phyloP scores from a whole-genome alignment of 192 early-diverging fungal species.

The Rhizoclosmatium sp. region DNA sequence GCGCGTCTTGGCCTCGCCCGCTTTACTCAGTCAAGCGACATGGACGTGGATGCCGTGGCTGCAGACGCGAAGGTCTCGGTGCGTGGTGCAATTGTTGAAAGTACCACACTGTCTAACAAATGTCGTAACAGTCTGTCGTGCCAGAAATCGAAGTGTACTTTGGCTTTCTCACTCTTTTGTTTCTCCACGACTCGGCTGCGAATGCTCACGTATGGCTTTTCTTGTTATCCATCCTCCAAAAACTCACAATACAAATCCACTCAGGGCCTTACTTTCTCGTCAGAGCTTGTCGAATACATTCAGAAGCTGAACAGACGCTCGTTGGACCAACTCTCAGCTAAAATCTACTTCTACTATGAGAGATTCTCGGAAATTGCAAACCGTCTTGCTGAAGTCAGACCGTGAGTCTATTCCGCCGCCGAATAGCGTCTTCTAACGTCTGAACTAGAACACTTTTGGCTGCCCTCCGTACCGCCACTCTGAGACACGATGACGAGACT shows the following conservation, averaged over 20 bases:
- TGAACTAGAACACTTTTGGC: constrained; percentile 72
- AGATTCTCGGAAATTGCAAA: constrained; percentile 86
- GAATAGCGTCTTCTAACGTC: not conserved
- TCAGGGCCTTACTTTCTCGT: constrained; percentile 75
- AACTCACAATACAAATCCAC: not conserved
- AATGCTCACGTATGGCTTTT: constrained; percentile 2
- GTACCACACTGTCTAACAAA: not conserved
- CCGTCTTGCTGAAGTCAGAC: constrained; percentile 76
- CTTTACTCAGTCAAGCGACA: not conserved
- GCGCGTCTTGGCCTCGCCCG: not conserved
- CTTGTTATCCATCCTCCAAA: constrained; percentile 1
- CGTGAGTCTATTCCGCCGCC: constrained; percentile 51
- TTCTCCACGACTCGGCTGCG: constrained; percentile 71
- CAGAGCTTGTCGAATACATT: constrained; percentile 68
- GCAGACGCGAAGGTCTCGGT: not conserved
- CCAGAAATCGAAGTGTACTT: constrained; percentile 91
- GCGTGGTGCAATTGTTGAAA: not conserved
- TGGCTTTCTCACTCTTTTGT: constrained; percentile 80
- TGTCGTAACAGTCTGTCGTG: constrained; percentile 36
- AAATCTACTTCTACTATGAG: constrained; percentile 93
- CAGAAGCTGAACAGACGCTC: constrained; percentile 84
- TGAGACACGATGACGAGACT: constrained; percentile 89
- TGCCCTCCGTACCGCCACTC: constrained; percentile 89
- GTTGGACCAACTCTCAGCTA: constrained; percentile 87
- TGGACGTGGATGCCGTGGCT: constrained; percentile 16